These are phyloP conservation scores for Gastrolobium bilobum DNA, from an alignment of 306 rosid species.

Conservation along the genomic window DNA sequence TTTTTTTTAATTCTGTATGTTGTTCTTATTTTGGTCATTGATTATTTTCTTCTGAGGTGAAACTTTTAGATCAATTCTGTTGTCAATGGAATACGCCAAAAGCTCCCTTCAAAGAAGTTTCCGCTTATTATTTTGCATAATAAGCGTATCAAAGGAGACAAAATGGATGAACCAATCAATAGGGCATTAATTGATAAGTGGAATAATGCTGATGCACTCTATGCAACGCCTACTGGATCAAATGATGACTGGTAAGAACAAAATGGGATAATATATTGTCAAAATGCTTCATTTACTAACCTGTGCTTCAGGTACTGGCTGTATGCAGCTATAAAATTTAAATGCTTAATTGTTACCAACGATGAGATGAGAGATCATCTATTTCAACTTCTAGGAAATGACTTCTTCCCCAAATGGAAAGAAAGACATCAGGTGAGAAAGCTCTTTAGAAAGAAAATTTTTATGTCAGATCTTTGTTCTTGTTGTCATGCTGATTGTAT, in stretches of 20 bases:
- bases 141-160: slow-evolving; percentile 75
- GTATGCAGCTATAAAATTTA: slow-evolving; percentile 96
- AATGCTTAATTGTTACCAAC: slow-evolving; percentile 87
- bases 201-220: slow-evolving; percentile 82
- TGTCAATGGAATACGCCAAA: slow-evolving; percentile 77
- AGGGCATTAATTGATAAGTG: slow-evolving; percentile 80
- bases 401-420: slow-evolving; percentile 97
- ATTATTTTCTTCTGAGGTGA: slow-evolving; percentile 34
- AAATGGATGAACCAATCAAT: slow-evolving; percentile 72
- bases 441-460: slow-evolving; percentile 32
- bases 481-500: slow-evolving; percentile 21
- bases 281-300: slow-evolving; percentile 50
- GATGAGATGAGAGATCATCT: slow-evolving; percentile 98
- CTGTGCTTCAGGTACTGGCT: slow-evolving; percentile 95
- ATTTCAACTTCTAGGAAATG: slow-evolving; percentile 93
- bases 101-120: slow-evolving; percentile 83
- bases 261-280: slow-evolving; percentile 23
- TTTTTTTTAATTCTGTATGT: slow-evolving; percentile 17
- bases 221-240: slow-evolving; percentile 90
- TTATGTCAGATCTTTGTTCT: neutral
- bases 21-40: slow-evolving; percentile 14
- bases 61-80: slow-evolving; percentile 73
- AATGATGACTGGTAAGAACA: slow-evolving; percentile 91
- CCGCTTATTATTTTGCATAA: slow-evolving; percentile 91
- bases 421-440: slow-evolving; percentile 94